These are phyloP conservation scores for Kazachstania sp. DNA, from an alignment of 1,139 yeast species.

Conservation along the genomic window DNA sequence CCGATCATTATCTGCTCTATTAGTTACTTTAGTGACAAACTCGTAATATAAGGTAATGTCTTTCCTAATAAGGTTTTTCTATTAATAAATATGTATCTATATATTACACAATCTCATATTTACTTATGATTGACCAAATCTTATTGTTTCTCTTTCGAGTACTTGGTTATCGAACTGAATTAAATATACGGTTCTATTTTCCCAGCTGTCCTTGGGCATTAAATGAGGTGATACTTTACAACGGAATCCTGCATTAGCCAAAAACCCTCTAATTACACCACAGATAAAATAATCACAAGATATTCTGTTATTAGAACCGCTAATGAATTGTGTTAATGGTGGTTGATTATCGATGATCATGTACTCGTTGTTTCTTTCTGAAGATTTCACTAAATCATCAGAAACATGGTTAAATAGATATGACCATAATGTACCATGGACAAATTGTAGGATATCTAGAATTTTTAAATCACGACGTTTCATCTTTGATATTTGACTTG, in stretches of 20 bases:
- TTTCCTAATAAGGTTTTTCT: too few species aligned
- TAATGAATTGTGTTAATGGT: conserved; percentile 59
- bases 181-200: conserved; percentile 73
- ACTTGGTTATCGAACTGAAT: conserved; percentile 64
- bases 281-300: conserved; percentile 44
- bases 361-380: conserved; percentile 72
- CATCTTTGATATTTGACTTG: conserved; percentile 21
- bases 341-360: conserved; percentile 84
- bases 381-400: conserved; percentile 80
- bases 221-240: conserved; percentile 84
- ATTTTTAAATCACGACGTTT: conserved; percentile 54
- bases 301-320: conserved; percentile 42
- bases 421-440: conserved; percentile 78
- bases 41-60: too few species aligned
- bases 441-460: conserved; percentile 73
- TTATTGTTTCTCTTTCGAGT: conserved; percentile 42
- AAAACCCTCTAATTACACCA: conserved; percentile 84
- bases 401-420: conserved; percentile 75
- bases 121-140: conserved; percentile 10
- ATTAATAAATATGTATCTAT: background rate
- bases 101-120: background rate
- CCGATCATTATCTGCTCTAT: too few species aligned
- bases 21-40: too few species aligned
- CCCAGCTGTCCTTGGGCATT: conserved; percentile 55
- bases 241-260: conserved; percentile 71